Base-by-base conservation (phyloP, 2,329 filamentous ascomycete species). In the Aplosporella prunicola region DNA sequence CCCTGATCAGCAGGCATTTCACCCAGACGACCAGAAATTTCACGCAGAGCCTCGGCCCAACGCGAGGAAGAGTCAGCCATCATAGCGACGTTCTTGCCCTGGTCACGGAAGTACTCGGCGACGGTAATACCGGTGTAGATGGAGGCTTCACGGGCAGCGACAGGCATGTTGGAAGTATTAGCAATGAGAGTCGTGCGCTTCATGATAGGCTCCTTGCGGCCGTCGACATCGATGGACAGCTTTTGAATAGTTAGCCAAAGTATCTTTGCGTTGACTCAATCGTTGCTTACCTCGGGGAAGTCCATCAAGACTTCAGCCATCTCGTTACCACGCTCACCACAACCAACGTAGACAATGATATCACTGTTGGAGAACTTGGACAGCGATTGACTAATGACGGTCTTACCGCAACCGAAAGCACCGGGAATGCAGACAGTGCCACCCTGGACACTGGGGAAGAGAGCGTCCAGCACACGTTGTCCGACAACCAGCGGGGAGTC, bases 281-380 rank as follows among this genome's bases (percentile, higher is more conserved):
- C n/a, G n/a, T n/a, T 17, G 15, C 56, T 41, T 57, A 75, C 72
- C 58, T 96, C 88, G 42, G 91, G 91, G 73, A 98, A 98, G 66
- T 98, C 91, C 83, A 95, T 96, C 74, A 98, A 74, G 51, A 98
- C 91, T 74, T 98, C 91, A 47, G 91, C 91, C 91, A 98, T 98
- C 67, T 98, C 91, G 60, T 98, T 98, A 50, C 91, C 91, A 52
- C 91, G 83, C 68, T 98, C 91, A 51, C 88, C 85, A 49, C 68
- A 69, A 43, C 91, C 91, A 43, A 98, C 91, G 60, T 98, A 98
- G 51, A 98, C 84, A 51, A 98, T 98, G 56, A 96, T 85, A 61
- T 98, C 91, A 62, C 83, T 91, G 78, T 98, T 98, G 57, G 91
- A 98, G 72, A 98, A 98, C 68, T 98, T 98, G 64, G 91, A 98